phyloP scores from a whole-genome alignment of 306 rosid species.

The Begonia masoniana region DNA sequence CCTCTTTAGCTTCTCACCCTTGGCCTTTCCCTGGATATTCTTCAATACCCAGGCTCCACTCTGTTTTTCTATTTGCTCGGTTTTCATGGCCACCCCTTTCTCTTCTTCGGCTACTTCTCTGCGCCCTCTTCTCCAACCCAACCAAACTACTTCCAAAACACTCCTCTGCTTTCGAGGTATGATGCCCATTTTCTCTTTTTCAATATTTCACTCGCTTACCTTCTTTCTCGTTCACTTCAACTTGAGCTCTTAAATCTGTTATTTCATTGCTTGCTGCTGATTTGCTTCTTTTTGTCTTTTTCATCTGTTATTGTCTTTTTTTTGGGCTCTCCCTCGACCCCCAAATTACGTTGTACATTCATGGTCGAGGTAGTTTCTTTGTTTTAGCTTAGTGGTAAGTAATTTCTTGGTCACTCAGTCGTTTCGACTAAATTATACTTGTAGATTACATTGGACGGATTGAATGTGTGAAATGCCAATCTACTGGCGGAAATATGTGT shows the following conservation, averaged over 20 bases:
- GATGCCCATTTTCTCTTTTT: background rate
- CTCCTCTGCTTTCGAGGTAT: slow-evolving; percentile 27
- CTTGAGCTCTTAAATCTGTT: background rate
- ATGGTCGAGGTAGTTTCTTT: background rate
- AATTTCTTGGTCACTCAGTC: background rate
- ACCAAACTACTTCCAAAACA: slow-evolving; percentile 26
- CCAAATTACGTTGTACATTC: no score
- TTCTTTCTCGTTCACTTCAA: background rate
- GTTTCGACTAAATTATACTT: background rate
- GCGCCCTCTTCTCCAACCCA: slow-evolving; percentile 39
- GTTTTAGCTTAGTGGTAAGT: slow-evolving; percentile 1
- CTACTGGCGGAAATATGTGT: slow-evolving; percentile 7
- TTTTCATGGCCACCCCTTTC: slow-evolving; percentile 60
- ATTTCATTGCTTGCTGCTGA: no score
- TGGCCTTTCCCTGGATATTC: no score
- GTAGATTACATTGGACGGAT: slow-evolving; percentile 15
- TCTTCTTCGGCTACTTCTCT: slow-evolving; percentile 28
- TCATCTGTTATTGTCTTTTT: no score
- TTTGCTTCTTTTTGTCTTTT: no score
- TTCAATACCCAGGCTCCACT: background rate
- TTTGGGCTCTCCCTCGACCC: no score
- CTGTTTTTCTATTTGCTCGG: background rate
- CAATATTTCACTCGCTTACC: no score
- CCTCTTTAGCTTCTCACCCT: no score
- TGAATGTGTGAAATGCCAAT: slow-evolving; percentile 23